Evolutionary conservation across 1,139 yeast genomes (phyloP), one percentile per base, ranked within the genome.

Genomic region (Hansenula lynferdii): DNA sequence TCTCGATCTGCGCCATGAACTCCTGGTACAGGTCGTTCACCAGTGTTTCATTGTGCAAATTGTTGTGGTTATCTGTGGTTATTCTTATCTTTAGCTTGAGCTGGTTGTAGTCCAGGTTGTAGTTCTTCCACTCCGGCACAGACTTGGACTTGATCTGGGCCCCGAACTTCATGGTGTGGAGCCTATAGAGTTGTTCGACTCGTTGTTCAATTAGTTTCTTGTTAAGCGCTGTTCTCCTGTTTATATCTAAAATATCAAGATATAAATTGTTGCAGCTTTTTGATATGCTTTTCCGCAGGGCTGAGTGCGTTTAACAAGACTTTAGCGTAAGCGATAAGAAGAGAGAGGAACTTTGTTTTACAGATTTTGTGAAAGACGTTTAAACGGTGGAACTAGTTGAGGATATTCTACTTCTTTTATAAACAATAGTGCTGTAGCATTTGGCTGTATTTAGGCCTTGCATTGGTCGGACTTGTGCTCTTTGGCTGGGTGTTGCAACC

Each of bases 101-200:
- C 39, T 80, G 85, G 50, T 85, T 82, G 60, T 90, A 90, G 56
- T 86, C 90, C 31, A 90, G 69, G 60, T 89, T 86, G 61, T 85
- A 82, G 47, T 77, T 75, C 53, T 75, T 75, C 97, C 97, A 90
- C 63, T 86, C 94, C 2, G 94, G 90, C 28, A 86, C 83, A 9
- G 96, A 84, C 50, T 87, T 71, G 47, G 75, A 77, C 37, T 75
- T 67, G 27, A 90, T 70, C 57, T 84, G 89, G 31, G 76, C 70
- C 40, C 96, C 96, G 62, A 87, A 89, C 64, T 87, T 90, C 97
- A 89, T 89, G 5, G 22, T 20, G 8, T 20, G 22, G 22, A 7
- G 22, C 15, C 20, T 18, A 9, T 18, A 28, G 12, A 7, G 26
- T 9, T 16, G 11, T 17, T n/a, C 6, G 15, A n/a, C n/a, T n/a